Evolutionary conservation across 2,329 filamentous ascomycete species (phyloP).

Genomic region (Zarea fungicola): DNA sequence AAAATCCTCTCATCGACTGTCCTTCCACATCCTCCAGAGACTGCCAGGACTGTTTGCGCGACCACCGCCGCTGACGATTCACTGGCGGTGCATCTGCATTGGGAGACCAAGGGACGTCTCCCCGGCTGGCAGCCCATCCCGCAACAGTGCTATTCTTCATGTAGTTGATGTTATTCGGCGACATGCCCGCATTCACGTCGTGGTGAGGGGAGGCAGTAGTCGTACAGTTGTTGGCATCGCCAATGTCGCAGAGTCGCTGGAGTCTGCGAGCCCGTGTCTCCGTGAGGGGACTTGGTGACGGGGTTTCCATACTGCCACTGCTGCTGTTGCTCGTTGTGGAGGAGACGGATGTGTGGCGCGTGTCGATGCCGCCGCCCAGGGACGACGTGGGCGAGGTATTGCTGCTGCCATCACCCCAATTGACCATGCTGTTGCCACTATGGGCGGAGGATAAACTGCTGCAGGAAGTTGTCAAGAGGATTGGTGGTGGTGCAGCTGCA

Average conservation of each 20-base stretch:
- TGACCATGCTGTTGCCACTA: background rate
- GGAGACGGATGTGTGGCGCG: no score
- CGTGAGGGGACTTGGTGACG: background rate
- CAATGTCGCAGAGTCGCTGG: constrained; percentile 8
- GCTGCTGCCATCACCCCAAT: background rate
- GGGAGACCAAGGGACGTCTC: no score
- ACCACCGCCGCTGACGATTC: background rate
- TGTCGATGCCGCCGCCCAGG: background rate
- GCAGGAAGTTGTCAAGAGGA: no score
- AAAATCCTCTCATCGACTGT: background rate
- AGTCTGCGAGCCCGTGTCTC: background rate
- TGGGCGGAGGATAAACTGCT: background rate
- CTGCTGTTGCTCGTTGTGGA: background rate
- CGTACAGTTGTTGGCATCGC: background rate
- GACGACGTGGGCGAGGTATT: background rate
- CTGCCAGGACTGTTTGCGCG: constrained; percentile 1
- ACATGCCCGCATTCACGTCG: background rate
- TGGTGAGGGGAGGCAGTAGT: background rate
- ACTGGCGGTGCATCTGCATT: background rate
- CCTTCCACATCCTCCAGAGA: constrained; percentile 4
- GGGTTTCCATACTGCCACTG: no score
- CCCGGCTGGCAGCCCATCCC: background rate
- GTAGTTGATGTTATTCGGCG: constrained; percentile 3
- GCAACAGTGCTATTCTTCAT: background rate
- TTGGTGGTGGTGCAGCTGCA: no score